Base-by-base conservation (phyloP, 345 rosid species). In the Lagerstroemia speciosa region DNA sequence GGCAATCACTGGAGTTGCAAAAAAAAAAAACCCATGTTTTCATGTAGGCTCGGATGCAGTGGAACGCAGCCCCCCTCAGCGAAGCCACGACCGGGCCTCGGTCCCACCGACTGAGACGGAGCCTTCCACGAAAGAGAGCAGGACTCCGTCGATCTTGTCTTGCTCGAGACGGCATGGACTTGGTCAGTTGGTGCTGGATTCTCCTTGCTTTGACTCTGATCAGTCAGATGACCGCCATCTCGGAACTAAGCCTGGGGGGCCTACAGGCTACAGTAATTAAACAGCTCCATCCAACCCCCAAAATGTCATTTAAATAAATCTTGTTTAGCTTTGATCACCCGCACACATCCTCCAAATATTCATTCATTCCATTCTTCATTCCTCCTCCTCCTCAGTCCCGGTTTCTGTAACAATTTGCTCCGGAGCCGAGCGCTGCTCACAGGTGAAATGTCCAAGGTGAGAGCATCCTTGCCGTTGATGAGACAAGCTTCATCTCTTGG, bases 241-340 rank as follows among this genome's bases (percentile, higher is more conserved):
- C 63, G 1, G 6, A 27, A 26, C 14, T 27, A 58, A 58, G 33
- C 32, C 34, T 58, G 34, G 29, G 63, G 63, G 10, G 41, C 41
- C 10, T n/a, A n/a, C n/a, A n/a, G n/a, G 57, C 57, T 52, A 52
- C 20, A 5, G 41, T 45, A 52, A n/a, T 52, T 52, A n/a, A 58
- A 27, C 63, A 27, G 34, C 34, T 58, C 63, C 63, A 58, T 58
- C 63, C 63, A 58, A 17, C 63, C 61, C 10, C 63, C 34, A 58
- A 29, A 14, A 22, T 58, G 3, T 14, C 14, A 58, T 30, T 27
- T 58, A 58, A 15, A 67, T 50, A 50, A 27, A 37, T 50, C 19
- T 48, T 20, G 24, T 20, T 48, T 20, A 24, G 55, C 63, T 30
- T 27, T 1, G 9, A 32, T 36, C 70, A 32, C 24, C 70, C 31